A percentile compares a stretch with the other conserved stretches of the same genome.
Evolutionary conservation across 1,284 basidiomycete species (phyloP).

Genomic region (Fomes fomentarius): DNA sequence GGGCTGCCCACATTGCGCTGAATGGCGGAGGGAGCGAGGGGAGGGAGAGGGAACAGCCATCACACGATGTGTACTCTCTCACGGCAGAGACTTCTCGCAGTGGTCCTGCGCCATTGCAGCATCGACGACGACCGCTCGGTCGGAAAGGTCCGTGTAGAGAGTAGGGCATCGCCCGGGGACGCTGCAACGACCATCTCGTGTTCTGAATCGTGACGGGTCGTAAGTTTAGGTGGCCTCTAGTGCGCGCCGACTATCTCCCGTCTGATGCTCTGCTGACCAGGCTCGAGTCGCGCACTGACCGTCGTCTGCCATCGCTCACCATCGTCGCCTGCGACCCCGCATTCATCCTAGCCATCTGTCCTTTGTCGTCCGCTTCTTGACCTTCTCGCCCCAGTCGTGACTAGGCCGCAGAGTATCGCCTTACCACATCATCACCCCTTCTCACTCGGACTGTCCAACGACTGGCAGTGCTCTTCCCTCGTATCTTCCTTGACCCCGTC

Average conservation of each 20-base stretch:
- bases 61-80: too few relatives aligned
- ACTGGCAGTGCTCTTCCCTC: background rate
- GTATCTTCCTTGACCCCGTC: background rate
- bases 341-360: background rate
- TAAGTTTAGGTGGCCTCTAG: background rate
- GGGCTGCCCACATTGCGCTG: too few relatives aligned
- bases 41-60: too few relatives aligned
- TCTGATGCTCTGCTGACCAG: slow-evolving; percentile 4
- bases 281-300: too few relatives aligned
- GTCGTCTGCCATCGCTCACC: background rate
- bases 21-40: too few relatives aligned
- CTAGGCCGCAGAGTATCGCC: background rate
- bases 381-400: background rate
- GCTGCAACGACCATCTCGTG: background rate
- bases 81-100: too few relatives aligned
- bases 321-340: background rate
- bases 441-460: background rate
- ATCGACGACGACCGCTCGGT: too few relatives aligned
- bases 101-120: too few relatives aligned
- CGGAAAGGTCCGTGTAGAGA: too few relatives aligned
- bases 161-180: too few relatives aligned
- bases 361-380: background rate
- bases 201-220: background rate
- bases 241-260: slow-evolving; percentile 10
- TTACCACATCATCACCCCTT: slow-evolving; percentile 1